Evolutionary conservation across 768 basidiomycete species (phyloP).

Genomic region (Mycena indigotica): DNA sequence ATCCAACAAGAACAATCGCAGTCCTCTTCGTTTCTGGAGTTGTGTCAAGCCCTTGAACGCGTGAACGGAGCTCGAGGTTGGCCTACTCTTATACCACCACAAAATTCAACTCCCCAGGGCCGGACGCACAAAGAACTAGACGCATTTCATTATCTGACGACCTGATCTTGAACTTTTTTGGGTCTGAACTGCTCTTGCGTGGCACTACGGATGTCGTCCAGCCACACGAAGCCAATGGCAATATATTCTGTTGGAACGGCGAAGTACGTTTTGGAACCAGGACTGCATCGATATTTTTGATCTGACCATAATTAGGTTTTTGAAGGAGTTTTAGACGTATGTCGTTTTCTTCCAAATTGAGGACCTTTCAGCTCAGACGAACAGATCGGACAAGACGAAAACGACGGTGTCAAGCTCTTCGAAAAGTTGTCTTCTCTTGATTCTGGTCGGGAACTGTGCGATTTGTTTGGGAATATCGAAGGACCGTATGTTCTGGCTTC

Average conservation of each 20-base stretch:
- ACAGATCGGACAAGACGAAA: constrained; percentile 62
- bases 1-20: constrained; percentile 29
- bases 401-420: constrained; percentile 67
- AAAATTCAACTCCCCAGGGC: constrained; percentile 46
- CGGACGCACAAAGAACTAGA: constrained; percentile 56
- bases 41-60: constrained; percentile 39
- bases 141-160: constrained; percentile 22
- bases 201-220: constrained; percentile 62
- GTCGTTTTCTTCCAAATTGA: no score
- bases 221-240: constrained; percentile 61
- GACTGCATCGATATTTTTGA: no score
- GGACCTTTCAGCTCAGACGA: no score
- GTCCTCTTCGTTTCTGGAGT: constrained; percentile 27
- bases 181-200: constrained; percentile 75
- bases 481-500: constrained; percentile 66
- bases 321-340: no score
- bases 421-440: constrained; percentile 34
- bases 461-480: constrained; percentile 63
- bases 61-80: constrained; percentile 65
- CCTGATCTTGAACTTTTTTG: constrained; percentile 57
- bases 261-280: no score
- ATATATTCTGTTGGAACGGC: constrained; percentile 85
- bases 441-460: constrained; percentile 45
- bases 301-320: constrained; percentile 78
- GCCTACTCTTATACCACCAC: constrained; percentile 16